phyloP scores from a whole-genome alignment of 345 rosid genomes.

The Theobroma cacao region DNA sequence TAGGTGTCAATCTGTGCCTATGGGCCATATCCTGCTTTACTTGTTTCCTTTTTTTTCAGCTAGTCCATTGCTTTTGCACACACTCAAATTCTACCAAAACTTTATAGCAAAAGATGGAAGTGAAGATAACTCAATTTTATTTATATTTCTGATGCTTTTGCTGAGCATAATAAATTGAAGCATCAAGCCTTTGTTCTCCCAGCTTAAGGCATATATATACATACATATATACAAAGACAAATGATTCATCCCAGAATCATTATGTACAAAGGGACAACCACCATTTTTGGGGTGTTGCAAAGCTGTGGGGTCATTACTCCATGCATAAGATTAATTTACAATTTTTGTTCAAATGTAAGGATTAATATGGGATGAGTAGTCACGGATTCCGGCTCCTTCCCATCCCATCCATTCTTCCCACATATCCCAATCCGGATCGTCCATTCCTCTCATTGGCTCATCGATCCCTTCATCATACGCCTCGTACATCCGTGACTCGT shows the following conservation, averaged over 20 bases:
- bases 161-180: neutral
- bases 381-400: slow-evolving; percentile 93
- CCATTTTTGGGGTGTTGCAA: neutral
- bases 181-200: neutral
- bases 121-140: neutral
- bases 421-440: slow-evolving; percentile 65
- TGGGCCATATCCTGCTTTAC: neutral
- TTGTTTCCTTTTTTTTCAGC: neutral
- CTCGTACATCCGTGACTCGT: slow-evolving; percentile 24
- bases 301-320: neutral
- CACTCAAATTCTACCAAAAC: no score
- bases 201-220: neutral
- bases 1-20: neutral
- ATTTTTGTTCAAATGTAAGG: slow-evolving; percentile 53
- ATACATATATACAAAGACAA: neutral
- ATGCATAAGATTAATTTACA: neutral
- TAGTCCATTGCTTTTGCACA: no score
- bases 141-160: neutral
- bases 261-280: neutral
- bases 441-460: slow-evolving; percentile 57
- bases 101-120: no score
- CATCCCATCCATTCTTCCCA: slow-evolving; percentile 99
- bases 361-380: slow-evolving; percentile 77
- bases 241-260: neutral
- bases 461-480: slow-evolving; percentile 38